Conservation (phyloP, 495 filamentous ascomycete genomes). For the Massariosphaeria phaeospora region DNA sequence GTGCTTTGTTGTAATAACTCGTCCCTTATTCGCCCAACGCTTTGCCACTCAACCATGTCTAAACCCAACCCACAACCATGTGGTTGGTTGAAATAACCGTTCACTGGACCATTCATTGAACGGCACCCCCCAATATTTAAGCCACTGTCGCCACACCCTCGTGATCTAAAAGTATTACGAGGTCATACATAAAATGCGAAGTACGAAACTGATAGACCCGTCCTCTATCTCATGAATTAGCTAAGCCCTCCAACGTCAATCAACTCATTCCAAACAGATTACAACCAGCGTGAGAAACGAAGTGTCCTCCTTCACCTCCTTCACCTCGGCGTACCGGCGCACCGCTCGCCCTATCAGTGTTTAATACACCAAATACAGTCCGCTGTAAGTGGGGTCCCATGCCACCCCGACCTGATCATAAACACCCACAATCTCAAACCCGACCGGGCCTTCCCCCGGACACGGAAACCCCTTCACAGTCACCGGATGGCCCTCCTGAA, state of each 20-base stretch:
- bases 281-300: neutral
- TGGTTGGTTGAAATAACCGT: too few relatives aligned
- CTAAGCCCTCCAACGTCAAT: neutral
- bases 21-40: too few relatives aligned
- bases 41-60: too few relatives aligned
- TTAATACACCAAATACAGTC: neutral
- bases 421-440: conserved; percentile 11
- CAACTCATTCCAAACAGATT: neutral
- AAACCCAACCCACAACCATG: too few relatives aligned
- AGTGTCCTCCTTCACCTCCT: neutral
- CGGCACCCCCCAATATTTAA: too few relatives aligned
- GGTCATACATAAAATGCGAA: neutral
- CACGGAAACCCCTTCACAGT: conserved; percentile 1
- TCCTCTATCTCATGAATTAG: too few relatives aligned
- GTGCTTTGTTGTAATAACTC: too few relatives aligned
- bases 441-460: neutral
- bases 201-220: neutral
- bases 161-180: too few relatives aligned
- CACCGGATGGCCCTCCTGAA: neutral
- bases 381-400: neutral
- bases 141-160: too few relatives aligned
- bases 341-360: neutral
- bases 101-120: too few relatives aligned
- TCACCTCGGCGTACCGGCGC: too few relatives aligned
- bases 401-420: conserved; percentile 7